A percentile compares a stretch with the other conserved stretches of the same genome.
phyloP scores from a whole-genome alignment of 1,284 basidiomycete genomes.

The Tetrapyrgos nigripes region DNA sequence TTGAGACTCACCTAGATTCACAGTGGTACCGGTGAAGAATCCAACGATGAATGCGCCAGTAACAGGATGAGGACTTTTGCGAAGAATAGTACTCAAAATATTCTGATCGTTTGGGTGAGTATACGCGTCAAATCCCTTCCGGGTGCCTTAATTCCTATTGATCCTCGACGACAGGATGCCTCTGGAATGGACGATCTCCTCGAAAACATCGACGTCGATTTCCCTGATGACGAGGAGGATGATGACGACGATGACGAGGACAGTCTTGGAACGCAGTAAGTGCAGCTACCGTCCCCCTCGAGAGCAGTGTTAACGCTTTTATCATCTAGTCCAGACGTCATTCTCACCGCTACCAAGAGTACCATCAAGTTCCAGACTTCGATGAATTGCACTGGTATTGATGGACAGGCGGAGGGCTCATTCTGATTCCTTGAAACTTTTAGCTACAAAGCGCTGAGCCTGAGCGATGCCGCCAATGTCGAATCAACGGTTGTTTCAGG shows the following conservation, averaged over 20 bases:
- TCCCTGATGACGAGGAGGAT: slow-evolving; percentile 1
- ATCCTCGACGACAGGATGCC: slow-evolving; percentile 1
- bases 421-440: too few species aligned
- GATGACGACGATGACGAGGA: slow-evolving; percentile 12
- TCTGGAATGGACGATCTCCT: slow-evolving; percentile 15
- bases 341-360: slow-evolving; percentile 7
- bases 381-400: slow-evolving; percentile 17
- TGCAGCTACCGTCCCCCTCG: not conserved
- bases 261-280: slow-evolving; percentile 9
- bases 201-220: slow-evolving; percentile 27
- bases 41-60: slow-evolving; percentile 13
- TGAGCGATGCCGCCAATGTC: too few species aligned
- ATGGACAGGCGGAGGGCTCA: slow-evolving; percentile 8
- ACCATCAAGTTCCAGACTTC: slow-evolving; percentile 7
- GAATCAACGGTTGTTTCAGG: too few species aligned
- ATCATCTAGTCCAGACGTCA: slow-evolving; percentile 11
- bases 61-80: slow-evolving; percentile 8
- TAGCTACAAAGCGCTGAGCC: too few species aligned
- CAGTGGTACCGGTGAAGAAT: slow-evolving; percentile 16
- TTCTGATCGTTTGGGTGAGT: slow-evolving; percentile 13
- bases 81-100: slow-evolving; percentile 10
- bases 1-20: not conserved
- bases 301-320: not conserved
- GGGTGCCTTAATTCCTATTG: not conserved
- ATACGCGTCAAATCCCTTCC: not conserved